Evolutionary conservation across 257 asterid species (phyloP), one percentile per base, ranked within the genome.

Genomic region (Jaltomata sinuosa): DNA sequence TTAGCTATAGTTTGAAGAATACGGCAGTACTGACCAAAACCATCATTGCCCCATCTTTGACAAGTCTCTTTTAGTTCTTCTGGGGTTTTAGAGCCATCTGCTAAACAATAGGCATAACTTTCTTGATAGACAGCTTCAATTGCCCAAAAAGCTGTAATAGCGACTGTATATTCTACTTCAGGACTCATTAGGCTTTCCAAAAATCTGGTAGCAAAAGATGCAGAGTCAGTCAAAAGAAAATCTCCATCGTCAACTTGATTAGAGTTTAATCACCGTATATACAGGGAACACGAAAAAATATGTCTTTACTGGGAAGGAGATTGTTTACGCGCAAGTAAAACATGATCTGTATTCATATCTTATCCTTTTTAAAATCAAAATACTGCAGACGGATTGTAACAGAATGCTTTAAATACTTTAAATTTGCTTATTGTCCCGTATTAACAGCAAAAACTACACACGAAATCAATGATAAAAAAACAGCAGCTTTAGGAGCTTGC

Each of bases 51-150:
- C 98, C 98, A 95, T 65, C 96, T 84, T 72, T 86, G 82, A 72
- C 97, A 96, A 16, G 99, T 92, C 67, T 87, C 92, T 85, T 90
- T 93, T 6, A 96, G 94, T 85, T 91, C 96, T 21, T 90, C 88
- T 16, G 92, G 95, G 54, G 92, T 92, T 86, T 86, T 88, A 29
- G 92, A 88, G 42, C 86, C 94, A 5, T 91, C 92, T 83, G 93
- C 92, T 78, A 94, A 78, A 88, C 97, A 96, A 78, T 96, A 94
- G 6, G 97, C 98, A 86, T 91, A 96, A 91, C 98, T 94, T 45
- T 92, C 94, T 64, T 92, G 98, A 84, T 95, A 95, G 79, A 94
- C 97, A 18, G 90, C 86, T 89, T 94, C 98, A 49, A 95, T 91
- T 0, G 91, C 96, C 98, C 98, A 95, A 83, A 95, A 92, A 34